Evolutionary conservation across 202 grass and related monocot genomes (phyloP), one percentile per base, ranked within the genome.

Genomic region (Setaria viridis): DNA sequence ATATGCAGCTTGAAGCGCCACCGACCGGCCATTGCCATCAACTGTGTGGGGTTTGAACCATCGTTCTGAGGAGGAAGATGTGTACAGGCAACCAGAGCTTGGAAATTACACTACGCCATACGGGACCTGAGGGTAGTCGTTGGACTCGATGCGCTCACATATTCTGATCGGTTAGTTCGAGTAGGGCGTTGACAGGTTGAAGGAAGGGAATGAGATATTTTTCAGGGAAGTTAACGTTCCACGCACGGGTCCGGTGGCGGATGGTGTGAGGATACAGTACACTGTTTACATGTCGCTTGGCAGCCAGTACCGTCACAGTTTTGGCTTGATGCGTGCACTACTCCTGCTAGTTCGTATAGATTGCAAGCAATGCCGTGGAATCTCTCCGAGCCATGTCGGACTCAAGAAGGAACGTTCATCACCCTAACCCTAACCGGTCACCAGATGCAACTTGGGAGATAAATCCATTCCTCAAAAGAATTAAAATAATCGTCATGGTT

Each of bases 201-300:
- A 37, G 35, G 35, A 37, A 12, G 20, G 15, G 29, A 2, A 3
- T 5, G 0, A 51, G 79, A 86, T 74, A 83, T 86, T 90, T 90
- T 79, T 47, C 19, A 20, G 37, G 5, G 7, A 4, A 20, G 41
- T 21, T 55, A 37, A 17, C 65, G 42, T 87, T 83, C 50, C 21
- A 68, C 1, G 46, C 67, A 74, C 80, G 79, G 48, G 34, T 79
- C 50, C 50, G 20, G 67, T 74, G 74, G 16, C 34, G 17, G 49
- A 21, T 68, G 51, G 68, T 83, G 88, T 73, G n/a, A 72, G 25
- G 55, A 71, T 65, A 55, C 78, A 11, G 49, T 57, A 12, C 51
- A 41, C 65, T 32, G 34, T 37, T 30, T 16, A 37, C 9, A 25
- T 51, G 78, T 66, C 72, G 56, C 59, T 47, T 72, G 11, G n/a